phyloP scores from a whole-genome alignment of 2,329 filamentous ascomycete genomes.

The Fusarium sp. region DNA sequence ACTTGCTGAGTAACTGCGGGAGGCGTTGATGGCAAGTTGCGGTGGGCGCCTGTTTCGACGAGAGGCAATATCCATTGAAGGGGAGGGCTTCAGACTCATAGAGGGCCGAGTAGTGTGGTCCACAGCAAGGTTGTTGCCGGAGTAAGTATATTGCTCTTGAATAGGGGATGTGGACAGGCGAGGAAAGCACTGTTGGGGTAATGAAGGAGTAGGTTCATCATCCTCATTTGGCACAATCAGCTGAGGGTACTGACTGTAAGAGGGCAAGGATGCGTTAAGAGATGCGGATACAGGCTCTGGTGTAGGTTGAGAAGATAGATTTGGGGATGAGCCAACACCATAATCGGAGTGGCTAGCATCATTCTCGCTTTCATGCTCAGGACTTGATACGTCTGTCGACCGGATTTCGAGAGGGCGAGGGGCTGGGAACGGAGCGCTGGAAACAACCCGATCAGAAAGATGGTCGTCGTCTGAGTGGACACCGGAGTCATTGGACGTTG shows the following conservation, averaged over 20 bases:
- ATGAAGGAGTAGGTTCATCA: constrained; percentile 36
- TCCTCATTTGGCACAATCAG: constrained; percentile 36
- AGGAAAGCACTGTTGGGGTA: constrained; percentile 37
- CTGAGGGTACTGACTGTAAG: constrained; percentile 37
- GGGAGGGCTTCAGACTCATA: constrained; percentile 57
- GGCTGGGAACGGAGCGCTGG: constrained; percentile 52
- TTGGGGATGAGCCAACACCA: constrained; percentile 35
- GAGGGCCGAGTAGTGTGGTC: constrained; percentile 26
- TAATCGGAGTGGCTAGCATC: constrained; percentile 41
- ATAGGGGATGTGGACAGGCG: constrained; percentile 29
- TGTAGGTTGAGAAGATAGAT: constrained; percentile 28
- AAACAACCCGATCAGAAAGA: constrained; percentile 51
- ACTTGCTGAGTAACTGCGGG: constrained; percentile 54
- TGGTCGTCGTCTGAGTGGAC: constrained; percentile 44
- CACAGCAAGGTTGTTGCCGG: constrained; percentile 24
- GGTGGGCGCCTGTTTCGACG: constrained; percentile 58
- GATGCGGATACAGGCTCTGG: constrained; percentile 30
- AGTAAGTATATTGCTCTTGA: constrained; percentile 34
- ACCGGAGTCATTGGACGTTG: constrained; percentile 35
- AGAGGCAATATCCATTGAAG: constrained; percentile 63
- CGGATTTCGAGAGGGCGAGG: constrained; percentile 29
- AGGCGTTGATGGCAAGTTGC: constrained; percentile 57
- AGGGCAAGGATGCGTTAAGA: constrained; percentile 13
- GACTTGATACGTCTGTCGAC: constrained; percentile 21
- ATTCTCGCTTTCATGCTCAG: constrained; percentile 42